A percentile compares a stretch with the other conserved stretches of the same genome.
phyloP scores from a whole-genome alignment of 148 eudicot species.

The Cornus controversa region DNA sequence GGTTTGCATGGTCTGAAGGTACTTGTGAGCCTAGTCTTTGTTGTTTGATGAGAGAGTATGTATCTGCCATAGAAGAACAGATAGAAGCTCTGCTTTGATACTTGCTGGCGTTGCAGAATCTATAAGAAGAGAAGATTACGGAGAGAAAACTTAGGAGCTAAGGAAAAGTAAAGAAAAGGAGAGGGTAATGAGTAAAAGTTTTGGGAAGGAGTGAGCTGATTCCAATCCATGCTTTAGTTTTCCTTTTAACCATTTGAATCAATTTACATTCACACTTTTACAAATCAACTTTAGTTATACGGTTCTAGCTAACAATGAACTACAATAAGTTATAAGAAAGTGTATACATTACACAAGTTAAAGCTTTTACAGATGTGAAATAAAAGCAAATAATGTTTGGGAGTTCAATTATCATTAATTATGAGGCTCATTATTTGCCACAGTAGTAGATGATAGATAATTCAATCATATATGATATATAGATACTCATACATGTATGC shows the following conservation, averaged over 20 bases:
- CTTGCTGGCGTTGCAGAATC: constrained; percentile 16
- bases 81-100: constrained; percentile 13
- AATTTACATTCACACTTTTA: background rate
- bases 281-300: no score
- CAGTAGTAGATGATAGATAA: no score
- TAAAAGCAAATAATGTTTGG: no score
- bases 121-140: constrained; percentile 20
- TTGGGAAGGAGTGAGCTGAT: constrained; percentile 34
- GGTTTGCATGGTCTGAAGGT: constrained; percentile 20
- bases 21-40: constrained; percentile 10
- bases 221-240: constrained; percentile 29
- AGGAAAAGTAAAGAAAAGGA: constrained; percentile 28
- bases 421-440: no score
- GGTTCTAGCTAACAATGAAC: no score
- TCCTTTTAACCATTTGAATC: background rate
- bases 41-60: constrained; percentile 17
- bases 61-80: constrained; percentile 40
- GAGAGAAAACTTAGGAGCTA: constrained; percentile 30
- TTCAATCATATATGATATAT: no score
- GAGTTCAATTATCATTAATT: no score
- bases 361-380: no score
- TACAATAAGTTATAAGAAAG: no score
- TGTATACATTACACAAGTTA: no score
- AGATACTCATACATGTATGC: no score
- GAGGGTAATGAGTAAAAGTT: constrained; percentile 34